These are phyloP conservation scores for Cyphellophora europaea DNA, from an alignment of 2,329 filamentous ascomycete genomes.

Conservation along the genomic window DNA sequence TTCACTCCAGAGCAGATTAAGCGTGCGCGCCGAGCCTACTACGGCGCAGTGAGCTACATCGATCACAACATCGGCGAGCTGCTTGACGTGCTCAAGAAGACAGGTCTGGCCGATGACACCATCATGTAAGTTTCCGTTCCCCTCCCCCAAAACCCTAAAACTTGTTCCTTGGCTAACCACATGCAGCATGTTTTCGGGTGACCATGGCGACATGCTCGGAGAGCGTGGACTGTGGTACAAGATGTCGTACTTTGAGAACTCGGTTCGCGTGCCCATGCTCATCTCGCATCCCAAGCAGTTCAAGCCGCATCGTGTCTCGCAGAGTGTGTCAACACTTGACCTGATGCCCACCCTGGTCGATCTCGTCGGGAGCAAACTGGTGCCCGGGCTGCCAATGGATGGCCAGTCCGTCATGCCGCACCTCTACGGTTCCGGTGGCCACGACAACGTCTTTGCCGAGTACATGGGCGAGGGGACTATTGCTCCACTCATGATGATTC, in stretches of 20 bases:
- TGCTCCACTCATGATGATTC: slow-evolving; percentile 88
- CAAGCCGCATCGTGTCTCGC: slow-evolving; percentile 61
- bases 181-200: slow-evolving; percentile 76
- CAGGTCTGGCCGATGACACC: slow-evolving; percentile 72
- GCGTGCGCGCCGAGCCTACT: slow-evolving; percentile 78
- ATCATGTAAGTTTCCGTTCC: slow-evolving; percentile 34
- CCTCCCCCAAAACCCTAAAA: slow-evolving; percentile 3
- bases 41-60: slow-evolving; percentile 86
- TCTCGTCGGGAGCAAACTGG: slow-evolving; percentile 62
- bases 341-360: slow-evolving; percentile 83
- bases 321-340: slow-evolving; percentile 87
- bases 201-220: slow-evolving; percentile 93
- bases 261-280: slow-evolving; percentile 78
- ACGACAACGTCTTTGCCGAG: slow-evolving; percentile 83
- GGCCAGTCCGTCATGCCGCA: slow-evolving; percentile 75
- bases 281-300: slow-evolving; percentile 72
- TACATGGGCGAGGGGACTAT: slow-evolving; percentile 92
- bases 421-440: slow-evolving; percentile 49
- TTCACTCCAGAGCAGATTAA: slow-evolving; percentile 81
- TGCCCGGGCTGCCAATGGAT: slow-evolving; percentile 70
- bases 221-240: slow-evolving; percentile 91
- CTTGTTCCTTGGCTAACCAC: no score
- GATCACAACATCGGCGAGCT: slow-evolving; percentile 86
- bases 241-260: slow-evolving; percentile 94
- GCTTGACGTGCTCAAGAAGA: slow-evolving; percentile 66